Evolutionary conservation across 352 stramenopile species (phyloP), one percentile per base, ranked within the genome.

Genomic region (Chrysophaeum taylorii): DNA sequence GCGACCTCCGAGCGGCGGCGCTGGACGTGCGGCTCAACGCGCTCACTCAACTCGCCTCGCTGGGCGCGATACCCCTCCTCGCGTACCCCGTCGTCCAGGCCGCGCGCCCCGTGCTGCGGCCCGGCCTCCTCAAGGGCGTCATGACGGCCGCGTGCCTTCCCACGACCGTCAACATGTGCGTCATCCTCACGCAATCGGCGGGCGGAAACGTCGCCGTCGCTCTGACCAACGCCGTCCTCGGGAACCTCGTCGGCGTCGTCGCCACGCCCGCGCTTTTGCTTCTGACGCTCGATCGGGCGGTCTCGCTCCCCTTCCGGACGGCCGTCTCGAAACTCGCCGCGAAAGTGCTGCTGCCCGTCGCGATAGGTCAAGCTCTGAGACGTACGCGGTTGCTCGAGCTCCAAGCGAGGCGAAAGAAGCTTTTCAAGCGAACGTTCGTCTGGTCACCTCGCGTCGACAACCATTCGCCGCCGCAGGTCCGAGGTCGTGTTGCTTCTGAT

Each of bases 141-240:
- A 67, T 87, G 0, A 82, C 86, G 33, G 60, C 85, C 68, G 82
- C 76, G 25, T 87, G 78, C 52, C 74, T 88, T 15, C 83, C 83
- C 7, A 88, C 83, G 0, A 88, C 83, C 18, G 79, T 88, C 21
- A 88, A 88, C 66, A 88, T 88, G 83, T 86, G 80, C 64, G 78
- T 87, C 43, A 77, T 85, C 62, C 64, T 88, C 23, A 85, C 83
- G n/a, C 74, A 76, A 2, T 71, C 79, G 18, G 64, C 79, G 33
- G 75, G 73, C 29, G 83, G 81, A 33, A 85, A 81, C 72, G 74
- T 84, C n/a, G 81, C 83, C 36, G 70, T 74, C 33, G 71, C 83
- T 14, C 75, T 88, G 12, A 82, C 77, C 37, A 88, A 88, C 69
- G 76, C 81, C 9, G 80, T 87, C 15, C 78, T 87, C 18, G 81